Evolutionary conservation across 208 protist species (phyloP).

Genomic region (Tritrichomonas musculus): DNA sequence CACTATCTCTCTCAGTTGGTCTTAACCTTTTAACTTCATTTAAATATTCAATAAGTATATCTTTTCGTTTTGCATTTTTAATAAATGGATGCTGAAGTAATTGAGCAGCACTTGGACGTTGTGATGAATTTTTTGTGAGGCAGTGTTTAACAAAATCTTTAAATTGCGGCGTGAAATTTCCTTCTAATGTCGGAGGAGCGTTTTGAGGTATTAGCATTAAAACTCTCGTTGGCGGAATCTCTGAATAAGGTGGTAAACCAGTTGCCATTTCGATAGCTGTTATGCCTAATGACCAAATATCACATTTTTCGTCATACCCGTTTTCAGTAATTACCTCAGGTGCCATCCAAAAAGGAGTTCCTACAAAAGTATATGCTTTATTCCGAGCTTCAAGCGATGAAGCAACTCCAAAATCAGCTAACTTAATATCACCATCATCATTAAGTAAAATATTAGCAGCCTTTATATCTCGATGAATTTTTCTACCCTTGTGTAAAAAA

Average conservation of each 20-base stretch:
- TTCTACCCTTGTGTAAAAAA: slow-evolving; percentile 68
- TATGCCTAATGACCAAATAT: slow-evolving; percentile 60
- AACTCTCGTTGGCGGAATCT: slow-evolving; percentile 50
- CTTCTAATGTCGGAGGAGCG: slow-evolving; percentile 31
- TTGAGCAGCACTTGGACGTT: slow-evolving; percentile 35
- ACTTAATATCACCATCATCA: slow-evolving; percentile 41
- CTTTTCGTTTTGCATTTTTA: slow-evolving; percentile 35
- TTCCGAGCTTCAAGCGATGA: not conserved
- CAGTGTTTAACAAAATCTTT: slow-evolving; percentile 49
- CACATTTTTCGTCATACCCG: slow-evolving; percentile 50
- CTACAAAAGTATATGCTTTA: slow-evolving; percentile 1
- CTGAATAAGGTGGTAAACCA: slow-evolving; percentile 44
- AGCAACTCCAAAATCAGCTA: slow-evolving; percentile 51
- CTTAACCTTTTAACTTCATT: not conserved
- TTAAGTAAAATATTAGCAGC: slow-evolving; percentile 42
- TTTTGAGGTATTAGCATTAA: slow-evolving; percentile 56
- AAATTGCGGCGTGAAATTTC: slow-evolving; percentile 43
- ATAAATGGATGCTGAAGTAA: slow-evolving; percentile 43
- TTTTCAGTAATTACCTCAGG: slow-evolving; percentile 44
- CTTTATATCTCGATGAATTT: slow-evolving; percentile 82
- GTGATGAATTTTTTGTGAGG: slow-evolving; percentile 47
- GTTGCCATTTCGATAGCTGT: slow-evolving; percentile 54
- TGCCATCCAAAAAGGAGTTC: slow-evolving; percentile 48
- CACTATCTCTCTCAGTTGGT: no score
- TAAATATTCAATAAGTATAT: slow-evolving; percentile 28